Evolutionary conservation across 106 monocot species (phyloP), one percentile per base, ranked within the genome.

Genomic region (Acanthochlamys bracteata): DNA sequence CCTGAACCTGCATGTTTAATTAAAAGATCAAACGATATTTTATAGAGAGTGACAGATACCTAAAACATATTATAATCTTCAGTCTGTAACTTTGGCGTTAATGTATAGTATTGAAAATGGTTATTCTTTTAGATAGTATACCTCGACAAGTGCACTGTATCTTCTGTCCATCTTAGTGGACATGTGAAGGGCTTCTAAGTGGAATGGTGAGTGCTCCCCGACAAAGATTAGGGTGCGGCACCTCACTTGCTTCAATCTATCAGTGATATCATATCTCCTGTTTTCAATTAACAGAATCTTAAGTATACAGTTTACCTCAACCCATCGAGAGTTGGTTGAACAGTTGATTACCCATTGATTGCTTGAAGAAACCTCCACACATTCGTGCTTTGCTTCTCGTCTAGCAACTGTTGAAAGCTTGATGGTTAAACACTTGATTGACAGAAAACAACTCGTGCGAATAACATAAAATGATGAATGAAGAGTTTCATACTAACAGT

Each of bases 101-200:
- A 4, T 14, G 12, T 55, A 3, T 19, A 22, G 55, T 20, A 55
- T 22, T 20, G 20, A 55, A 22, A 1, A 55, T 55, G 55, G 2
- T 1, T 20, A 55, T 55, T 20, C 4, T 20, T 10, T 10, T 54
- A 54, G 19, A 7, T 16, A 54, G 19, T 16, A 10, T 59, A 91
- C 91, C 86, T 86, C 86, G 39, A 86, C 83, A 60, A 91, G 66
- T 11, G 83, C 90, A 42, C 80, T 80, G 61, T 78, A 83, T 86
- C 86, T 80, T 60, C 78, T 75, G 63, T 92, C 81, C 22, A 92
- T 51, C 61, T 86, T 86, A 24, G 86, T 74, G 7, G 63, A 47
- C 91, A 92, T 86, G 61, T 82, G 76, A 42, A 81, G 63, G 24
- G 91, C 78, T n/a, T 92, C 86, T 3, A 79, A 78, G 63, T 81